Evolutionary conservation across 306 rosid species (phyloP), one percentile per base, ranked within the genome.

Genomic region (Vicia faba): DNA sequence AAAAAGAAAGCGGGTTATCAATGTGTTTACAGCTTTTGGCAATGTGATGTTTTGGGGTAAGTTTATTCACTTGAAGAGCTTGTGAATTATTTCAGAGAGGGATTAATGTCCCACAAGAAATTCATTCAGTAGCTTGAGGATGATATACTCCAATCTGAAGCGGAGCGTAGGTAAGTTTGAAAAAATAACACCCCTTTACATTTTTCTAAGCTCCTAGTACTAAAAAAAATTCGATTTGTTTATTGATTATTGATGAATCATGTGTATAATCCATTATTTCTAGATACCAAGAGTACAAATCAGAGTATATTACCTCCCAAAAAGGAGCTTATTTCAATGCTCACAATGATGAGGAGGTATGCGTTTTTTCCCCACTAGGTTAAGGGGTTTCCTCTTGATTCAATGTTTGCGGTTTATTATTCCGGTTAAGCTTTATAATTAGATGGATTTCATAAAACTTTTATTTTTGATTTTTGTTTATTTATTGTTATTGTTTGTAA

Each of bases 41-140:
- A 40, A 53, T 23, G 9, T 66, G 25, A 38, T 67, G 4, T 44
- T 58, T 38, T 43, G 50, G 33, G 3, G 7, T 8, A 28, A 28
- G 23, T 76, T 15, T 71, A 39, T 73, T 60, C 51, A 79, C 33
- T n/a, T 66, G 50, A 61, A 43, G 68, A 72, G 51, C 36, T 77
- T 51, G 64, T 40, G 35, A 67, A 29, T 75, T 69, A 50, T 85
- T 86, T 59, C 89, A 93, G 99, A 76, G 99, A 95, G 76, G 99
- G 99, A 19, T 84, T 95, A 74, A 95, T 95, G 99, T 88, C 97
- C 18, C 90, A 95, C 74, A 95, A 95, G 78, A 96, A 95, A 76
- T 95, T 95, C 85, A 95, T 95, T 72, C 99, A 95, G 84, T 97
- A 95, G 83, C 96, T 95, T 72, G 99, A 95, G 76, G 99, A 95